Percentiles rank a stretch among this genome's conserved stretches.
Conservation (phyloP, 169 alveolate species). For the Pseudocohnilembus persalinus region DNA sequence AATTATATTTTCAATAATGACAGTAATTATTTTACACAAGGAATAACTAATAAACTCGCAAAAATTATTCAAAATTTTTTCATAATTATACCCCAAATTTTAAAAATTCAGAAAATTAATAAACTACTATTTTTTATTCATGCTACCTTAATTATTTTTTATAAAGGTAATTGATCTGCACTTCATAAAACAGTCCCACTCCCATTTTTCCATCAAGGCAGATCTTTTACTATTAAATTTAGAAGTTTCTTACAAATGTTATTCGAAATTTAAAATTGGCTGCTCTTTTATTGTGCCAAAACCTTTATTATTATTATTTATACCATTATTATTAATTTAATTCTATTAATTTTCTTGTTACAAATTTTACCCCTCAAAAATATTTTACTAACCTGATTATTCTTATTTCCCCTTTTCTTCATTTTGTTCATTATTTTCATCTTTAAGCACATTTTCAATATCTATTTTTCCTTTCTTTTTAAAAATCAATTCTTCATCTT, state of each 20-base stretch:
- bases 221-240: background rate
- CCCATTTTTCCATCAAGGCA: background rate
- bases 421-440: too few relatives aligned
- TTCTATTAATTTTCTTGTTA: too few relatives aligned
- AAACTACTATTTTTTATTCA: background rate
- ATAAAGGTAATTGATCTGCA: background rate
- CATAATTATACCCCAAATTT: background rate
- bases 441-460: too few relatives aligned
- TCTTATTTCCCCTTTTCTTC: background rate
- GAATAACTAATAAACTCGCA: background rate
- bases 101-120: too few relatives aligned
- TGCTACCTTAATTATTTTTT: background rate
- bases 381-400: background rate
- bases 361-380: too few relatives aligned
- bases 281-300: background rate
- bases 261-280: too few relatives aligned
- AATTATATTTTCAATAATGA: background rate
- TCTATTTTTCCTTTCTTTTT: too few relatives aligned
- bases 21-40: background rate
- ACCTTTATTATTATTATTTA: too few relatives aligned
- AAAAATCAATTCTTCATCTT: too few relatives aligned
- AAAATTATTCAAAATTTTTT: too few relatives aligned
- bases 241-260: background rate
- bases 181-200: background rate
- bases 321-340: too few relatives aligned